Evolutionary conservation across 768 basidiomycete genomes (phyloP), one percentile per base, ranked within the genome.

Genomic region (Lactarius hengduanensis): DNA sequence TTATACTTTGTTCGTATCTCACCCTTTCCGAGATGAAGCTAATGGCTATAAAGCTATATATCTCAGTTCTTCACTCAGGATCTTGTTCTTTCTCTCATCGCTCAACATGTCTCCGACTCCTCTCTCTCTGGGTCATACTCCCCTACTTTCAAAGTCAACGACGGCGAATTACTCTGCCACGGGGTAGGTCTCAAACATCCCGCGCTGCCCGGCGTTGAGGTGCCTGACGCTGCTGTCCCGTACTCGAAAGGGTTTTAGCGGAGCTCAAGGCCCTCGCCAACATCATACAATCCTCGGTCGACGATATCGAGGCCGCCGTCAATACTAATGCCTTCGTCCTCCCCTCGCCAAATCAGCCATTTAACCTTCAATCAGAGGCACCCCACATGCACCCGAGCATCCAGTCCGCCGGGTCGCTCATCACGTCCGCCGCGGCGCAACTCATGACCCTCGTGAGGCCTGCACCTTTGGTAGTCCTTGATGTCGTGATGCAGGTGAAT

Each of bases 201-300:
- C 50, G 8, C 15, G 10, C 10, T 26, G 3, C 50, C 50, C 10
- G n/a, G 3, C 50, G 26, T 20, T 26, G n/a, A 13, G 8, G n/a
- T 28, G 0, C 50, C 10, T 53, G 50, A 53, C 9, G 11, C 8
- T 16, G 11, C 2, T 26, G n/a, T 53, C 22, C 6, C 22, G n/a
- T 18, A 11, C n/a, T 22, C 16, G 13, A 16, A 41, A 53, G 53
- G 2, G 53, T 30, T 11, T 54, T 54, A 30, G 28, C 11, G 13
- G 59, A 61, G 43, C 59, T 61, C 4, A 61, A 61, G 41, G 16
- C 59, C 28, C 59, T 61, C 59, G 36, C 59, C 4, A 47, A 30
- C 43, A 61, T 61, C 38, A 61, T 61, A 38, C 38, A 61, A 43
- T 28, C 59, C 1, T 61, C 59, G 15, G n/a, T 61, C 0, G 22